Conservation (phyloP, 345 rosid genomes). For the Nasturtium officinale region DNA sequence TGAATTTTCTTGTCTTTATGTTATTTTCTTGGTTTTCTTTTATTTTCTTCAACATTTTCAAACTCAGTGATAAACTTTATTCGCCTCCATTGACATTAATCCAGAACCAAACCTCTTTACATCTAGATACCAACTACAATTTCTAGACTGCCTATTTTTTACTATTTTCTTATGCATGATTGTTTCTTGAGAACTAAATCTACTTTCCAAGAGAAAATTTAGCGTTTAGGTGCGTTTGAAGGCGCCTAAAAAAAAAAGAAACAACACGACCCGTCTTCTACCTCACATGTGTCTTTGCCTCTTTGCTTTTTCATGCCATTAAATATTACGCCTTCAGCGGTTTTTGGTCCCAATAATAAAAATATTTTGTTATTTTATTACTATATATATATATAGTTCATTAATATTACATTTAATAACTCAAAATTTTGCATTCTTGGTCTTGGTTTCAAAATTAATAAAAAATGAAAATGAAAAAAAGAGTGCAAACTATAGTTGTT, state of each 20-base stretch:
- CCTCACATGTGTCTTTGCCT: slow-evolving; percentile 21
- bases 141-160: neutral
- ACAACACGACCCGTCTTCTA: slow-evolving; percentile 43
- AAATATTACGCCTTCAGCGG: slow-evolving; percentile 25
- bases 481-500: slow-evolving; percentile 36
- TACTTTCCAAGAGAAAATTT: neutral
- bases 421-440: no score
- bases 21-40: slow-evolving; percentile 23
- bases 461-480: neutral
- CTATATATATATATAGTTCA: slow-evolving; percentile 11
- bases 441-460: no score
- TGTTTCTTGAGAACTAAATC: neutral
- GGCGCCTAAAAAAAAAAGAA: slow-evolving; percentile 16
- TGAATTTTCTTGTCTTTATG: slow-evolving; percentile 36
- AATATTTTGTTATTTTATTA: neutral
- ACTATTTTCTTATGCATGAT: neutral
- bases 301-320: slow-evolving; percentile 19
- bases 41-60: slow-evolving; percentile 1
- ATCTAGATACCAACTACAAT: slow-evolving; percentile 13
- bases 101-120: neutral
- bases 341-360: slow-evolving; percentile 47
- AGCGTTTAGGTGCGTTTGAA: slow-evolving; percentile 13
- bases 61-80: slow-evolving; percentile 1
- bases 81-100: slow-evolving; percentile 2
- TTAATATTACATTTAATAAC: slow-evolving; percentile 17